These are phyloP conservation scores for Fusarium floridanum DNA, from an alignment of 2,329 filamentous ascomycete species.

Conservation along the genomic window DNA sequence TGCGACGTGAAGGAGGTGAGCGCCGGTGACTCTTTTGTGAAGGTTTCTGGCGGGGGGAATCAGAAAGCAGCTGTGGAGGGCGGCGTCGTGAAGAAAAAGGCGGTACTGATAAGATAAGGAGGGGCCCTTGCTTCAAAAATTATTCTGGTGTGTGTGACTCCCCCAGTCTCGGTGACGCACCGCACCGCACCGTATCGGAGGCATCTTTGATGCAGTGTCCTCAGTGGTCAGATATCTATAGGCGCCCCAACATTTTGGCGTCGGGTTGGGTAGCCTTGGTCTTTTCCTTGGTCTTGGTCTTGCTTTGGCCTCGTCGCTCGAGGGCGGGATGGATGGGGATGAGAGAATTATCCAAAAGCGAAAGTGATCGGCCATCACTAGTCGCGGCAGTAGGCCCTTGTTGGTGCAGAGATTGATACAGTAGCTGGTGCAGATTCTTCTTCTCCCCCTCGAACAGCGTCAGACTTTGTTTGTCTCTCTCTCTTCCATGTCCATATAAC, in stretches of 20 bases:
- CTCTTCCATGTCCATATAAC: background rate
- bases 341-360: constrained; percentile 35
- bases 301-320: background rate
- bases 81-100: constrained; percentile 39
- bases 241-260: constrained; percentile 43
- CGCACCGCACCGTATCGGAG: constrained; percentile 1
- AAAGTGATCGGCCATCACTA: constrained; percentile 35
- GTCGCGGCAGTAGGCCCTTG: constrained; percentile 15
- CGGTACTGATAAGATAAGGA: constrained; percentile 4
- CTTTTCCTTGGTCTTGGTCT: constrained; percentile 3
- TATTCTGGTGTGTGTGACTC: constrained; percentile 44
- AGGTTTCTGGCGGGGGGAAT: constrained; percentile 33
- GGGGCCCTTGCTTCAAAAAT: constrained; percentile 32
- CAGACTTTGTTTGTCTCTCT: background rate
- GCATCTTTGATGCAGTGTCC: constrained; percentile 18
- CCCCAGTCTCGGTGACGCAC: constrained; percentile 18
- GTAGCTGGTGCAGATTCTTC: background rate
- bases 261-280: constrained; percentile 6
- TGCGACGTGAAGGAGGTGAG: constrained; percentile 37
- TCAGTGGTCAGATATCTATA: constrained; percentile 29
- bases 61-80: constrained; percentile 21
- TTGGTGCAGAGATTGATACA: constrained; percentile 1
- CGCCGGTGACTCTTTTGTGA: constrained; percentile 44
- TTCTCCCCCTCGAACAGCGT: background rate
- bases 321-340: constrained; percentile 4